A percentile compares a stretch with the other conserved stretches of the same genome.
Evolutionary conservation across 352 stramenopile genomes (phyloP).

Genomic region (Pythium pectinolyticum): DNA sequence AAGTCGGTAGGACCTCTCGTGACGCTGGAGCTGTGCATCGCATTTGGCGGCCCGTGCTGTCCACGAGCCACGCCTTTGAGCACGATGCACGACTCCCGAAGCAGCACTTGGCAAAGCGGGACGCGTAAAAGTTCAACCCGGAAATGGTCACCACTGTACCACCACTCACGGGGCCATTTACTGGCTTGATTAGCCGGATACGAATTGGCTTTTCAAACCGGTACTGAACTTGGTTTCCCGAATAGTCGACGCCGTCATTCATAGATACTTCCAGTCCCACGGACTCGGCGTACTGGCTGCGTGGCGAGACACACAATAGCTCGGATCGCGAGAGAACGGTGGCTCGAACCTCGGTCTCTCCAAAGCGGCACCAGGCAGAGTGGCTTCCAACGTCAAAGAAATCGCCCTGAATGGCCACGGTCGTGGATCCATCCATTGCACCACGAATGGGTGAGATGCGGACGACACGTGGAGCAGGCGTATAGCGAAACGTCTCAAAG

Average conservation of each 20-base stretch:
- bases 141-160: slow-evolving; percentile 57
- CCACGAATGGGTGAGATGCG: slow-evolving; percentile 51
- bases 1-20: slow-evolving; percentile 11
- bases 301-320: slow-evolving; percentile 46
- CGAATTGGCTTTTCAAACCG: slow-evolving; percentile 49
- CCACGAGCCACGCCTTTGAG: slow-evolving; percentile 36
- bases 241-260: slow-evolving; percentile 91
- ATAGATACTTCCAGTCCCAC: slow-evolving; percentile 72
- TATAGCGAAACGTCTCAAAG: slow-evolving; percentile 53
- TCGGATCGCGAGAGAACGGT: slow-evolving; percentile 38
- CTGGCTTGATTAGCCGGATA: slow-evolving; percentile 52
- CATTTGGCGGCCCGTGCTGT: slow-evolving; percentile 32
- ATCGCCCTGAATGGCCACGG: slow-evolving; percentile 47
- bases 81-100: slow-evolving; percentile 55
- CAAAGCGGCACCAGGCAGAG: slow-evolving; percentile 55
- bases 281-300: slow-evolving; percentile 32
- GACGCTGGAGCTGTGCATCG: slow-evolving; percentile 42
- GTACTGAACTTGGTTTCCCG: slow-evolving; percentile 58
- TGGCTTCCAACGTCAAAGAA: slow-evolving; percentile 32
- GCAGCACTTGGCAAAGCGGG: slow-evolving; percentile 57
- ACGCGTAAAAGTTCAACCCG: slow-evolving; percentile 57
- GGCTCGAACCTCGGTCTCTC: slow-evolving; percentile 35
- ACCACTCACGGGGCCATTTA: slow-evolving; percentile 43
- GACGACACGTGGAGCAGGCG: slow-evolving; percentile 36
- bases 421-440: slow-evolving; percentile 49